Conservation (phyloP, 768 basidiomycete genomes). For the Fomitopsis pulvina region DNA sequence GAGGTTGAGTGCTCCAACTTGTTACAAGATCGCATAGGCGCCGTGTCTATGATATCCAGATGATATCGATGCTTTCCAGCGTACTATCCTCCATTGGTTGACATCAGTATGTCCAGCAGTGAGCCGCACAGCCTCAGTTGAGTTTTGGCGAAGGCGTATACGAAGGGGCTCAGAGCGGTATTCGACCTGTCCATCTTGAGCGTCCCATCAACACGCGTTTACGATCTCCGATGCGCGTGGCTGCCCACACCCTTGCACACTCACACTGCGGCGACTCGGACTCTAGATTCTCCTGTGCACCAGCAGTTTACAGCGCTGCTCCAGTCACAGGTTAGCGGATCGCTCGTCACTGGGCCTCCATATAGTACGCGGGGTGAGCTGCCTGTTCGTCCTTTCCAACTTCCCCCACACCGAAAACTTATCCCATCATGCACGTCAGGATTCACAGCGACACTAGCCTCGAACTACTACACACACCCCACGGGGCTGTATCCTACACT, state of each 20-base stretch:
- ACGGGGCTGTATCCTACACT: constrained; percentile 30
- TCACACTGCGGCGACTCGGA: neutral
- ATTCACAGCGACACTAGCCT: neutral
- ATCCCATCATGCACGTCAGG: constrained; percentile 4
- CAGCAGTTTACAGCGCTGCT: neutral
- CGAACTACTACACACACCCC: constrained; percentile 35
- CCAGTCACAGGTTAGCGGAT: constrained; percentile 1
- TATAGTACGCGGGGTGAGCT: constrained; percentile 1
- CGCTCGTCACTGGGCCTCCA: neutral
- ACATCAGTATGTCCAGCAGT: too few species aligned
- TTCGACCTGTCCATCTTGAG: neutral
- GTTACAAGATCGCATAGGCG: too few species aligned
- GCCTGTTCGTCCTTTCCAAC: neutral
- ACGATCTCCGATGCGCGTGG: constrained; percentile 5
- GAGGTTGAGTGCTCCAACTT: too few species aligned
- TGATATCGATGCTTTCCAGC: too few species aligned
- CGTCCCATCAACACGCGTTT: constrained; percentile 4
- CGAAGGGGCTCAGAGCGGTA: neutral
- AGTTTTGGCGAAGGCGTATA: neutral
- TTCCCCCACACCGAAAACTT: neutral
- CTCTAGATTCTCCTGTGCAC: constrained; percentile 3
- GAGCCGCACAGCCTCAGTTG: too few species aligned
- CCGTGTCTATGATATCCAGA: too few species aligned
- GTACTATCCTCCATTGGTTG: too few species aligned
- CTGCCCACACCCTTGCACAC: neutral